Conservation (phyloP, 108 stramenopile species). For the Schizochytrium sp. region DNA sequence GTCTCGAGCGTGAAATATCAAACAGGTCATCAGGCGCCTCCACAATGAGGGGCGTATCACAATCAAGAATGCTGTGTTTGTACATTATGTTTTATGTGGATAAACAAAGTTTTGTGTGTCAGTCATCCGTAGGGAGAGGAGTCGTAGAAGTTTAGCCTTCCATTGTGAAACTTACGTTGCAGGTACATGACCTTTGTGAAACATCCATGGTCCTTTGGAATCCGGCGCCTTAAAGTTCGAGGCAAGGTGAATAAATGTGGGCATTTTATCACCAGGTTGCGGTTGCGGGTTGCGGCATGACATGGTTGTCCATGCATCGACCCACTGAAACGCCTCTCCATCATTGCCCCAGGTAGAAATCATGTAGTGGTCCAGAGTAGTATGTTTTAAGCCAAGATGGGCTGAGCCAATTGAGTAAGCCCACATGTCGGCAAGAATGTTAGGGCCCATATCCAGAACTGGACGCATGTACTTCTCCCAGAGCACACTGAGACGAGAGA, state of each 20-base stretch:
- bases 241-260: constrained; percentile 45
- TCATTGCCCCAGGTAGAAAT: constrained; percentile 50
- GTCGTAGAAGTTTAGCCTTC: neutral
- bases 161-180: constrained; percentile 33
- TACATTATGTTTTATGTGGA: neutral
- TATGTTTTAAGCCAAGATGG: constrained; percentile 6
- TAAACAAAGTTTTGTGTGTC: neutral
- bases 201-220: constrained; percentile 54
- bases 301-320: constrained; percentile 32
- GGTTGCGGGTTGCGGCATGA: constrained; percentile 48
- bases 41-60: constrained; percentile 28
- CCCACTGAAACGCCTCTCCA: constrained; percentile 47
- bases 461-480: constrained; percentile 60
- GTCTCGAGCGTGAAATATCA: neutral
- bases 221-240: constrained; percentile 43
- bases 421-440: constrained; percentile 61
- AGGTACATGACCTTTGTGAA: constrained; percentile 53
- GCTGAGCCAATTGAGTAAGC: constrained; percentile 53
- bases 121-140: neutral
- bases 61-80: constrained; percentile 10
- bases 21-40: constrained; percentile 57
- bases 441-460: neutral
- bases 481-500: constrained; percentile 28
- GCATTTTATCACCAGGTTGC: neutral
- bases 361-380: constrained; percentile 60